Percentiles rank a stretch among this genome's conserved stretches.
phyloP scores from a whole-genome alignment of 1,284 basidiomycete species.

The Phenoliferia sp. region DNA sequence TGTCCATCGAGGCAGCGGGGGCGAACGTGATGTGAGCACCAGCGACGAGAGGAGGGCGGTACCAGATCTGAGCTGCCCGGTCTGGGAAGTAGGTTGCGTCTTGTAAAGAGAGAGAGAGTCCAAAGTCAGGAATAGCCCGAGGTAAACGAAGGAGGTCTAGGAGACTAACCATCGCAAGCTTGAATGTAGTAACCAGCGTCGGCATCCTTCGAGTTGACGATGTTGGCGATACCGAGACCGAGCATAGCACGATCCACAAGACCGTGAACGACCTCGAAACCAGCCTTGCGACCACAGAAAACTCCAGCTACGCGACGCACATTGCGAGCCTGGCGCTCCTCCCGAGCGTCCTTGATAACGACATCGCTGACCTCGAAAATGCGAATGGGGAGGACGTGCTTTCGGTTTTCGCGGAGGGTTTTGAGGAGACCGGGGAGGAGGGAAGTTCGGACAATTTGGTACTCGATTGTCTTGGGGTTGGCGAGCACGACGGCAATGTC shows the following conservation, averaged over 20 bases:
- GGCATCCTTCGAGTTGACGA: constrained; percentile 48
- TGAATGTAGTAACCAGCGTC: constrained; percentile 84
- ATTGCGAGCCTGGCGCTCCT: constrained; percentile 82
- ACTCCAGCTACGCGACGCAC: constrained; percentile 80
- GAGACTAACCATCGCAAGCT: constrained; percentile 65
- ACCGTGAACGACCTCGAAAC: constrained; percentile 95
- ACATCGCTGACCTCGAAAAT: constrained; percentile 94
- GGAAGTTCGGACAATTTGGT: constrained; percentile 94
- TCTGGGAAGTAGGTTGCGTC: constrained; percentile 92
- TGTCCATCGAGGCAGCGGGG: constrained; percentile 22
- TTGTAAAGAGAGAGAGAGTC: constrained; percentile 44
- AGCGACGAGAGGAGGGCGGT: constrained; percentile 56
- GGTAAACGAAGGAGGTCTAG: not conserved
- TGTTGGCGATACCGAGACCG: constrained; percentile 81
- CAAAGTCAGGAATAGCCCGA: not conserved
- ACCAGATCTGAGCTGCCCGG: constrained; percentile 84
- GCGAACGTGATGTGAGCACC: constrained; percentile 30
- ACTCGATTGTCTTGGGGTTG: constrained; percentile 96
- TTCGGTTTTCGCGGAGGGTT: constrained; percentile 92
- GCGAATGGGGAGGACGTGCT: constrained; percentile 84
- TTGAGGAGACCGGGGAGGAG: constrained; percentile 93
- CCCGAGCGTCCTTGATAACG: constrained; percentile 72
- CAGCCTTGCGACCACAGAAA: constrained; percentile 88
- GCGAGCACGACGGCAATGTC: constrained; percentile 80
- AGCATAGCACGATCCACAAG: constrained; percentile 91